Evolutionary conservation across 495 filamentous ascomycete genomes (phyloP).

Genomic region (Haplographium delicatum): DNA sequence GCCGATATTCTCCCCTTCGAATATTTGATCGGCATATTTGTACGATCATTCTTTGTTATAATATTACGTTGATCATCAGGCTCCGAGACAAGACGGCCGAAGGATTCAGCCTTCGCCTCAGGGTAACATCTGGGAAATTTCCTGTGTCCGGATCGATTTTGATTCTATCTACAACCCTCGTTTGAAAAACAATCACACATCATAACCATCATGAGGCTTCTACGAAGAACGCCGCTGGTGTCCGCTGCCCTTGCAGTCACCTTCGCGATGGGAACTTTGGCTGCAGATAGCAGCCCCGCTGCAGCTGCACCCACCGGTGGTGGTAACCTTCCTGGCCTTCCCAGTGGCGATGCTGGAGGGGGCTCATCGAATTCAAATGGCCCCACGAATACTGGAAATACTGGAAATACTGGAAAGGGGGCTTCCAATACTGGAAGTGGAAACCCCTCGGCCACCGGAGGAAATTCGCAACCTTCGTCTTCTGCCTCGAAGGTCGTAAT

Average conservation of each 20-base stretch:
- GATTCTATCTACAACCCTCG: too few relatives aligned
- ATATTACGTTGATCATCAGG: too few relatives aligned
- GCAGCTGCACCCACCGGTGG: too few relatives aligned
- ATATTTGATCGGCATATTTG: too few relatives aligned
- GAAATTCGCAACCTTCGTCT: too few relatives aligned
- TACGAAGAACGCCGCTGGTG: slow-evolving; percentile 6
- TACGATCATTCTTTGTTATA: too few relatives aligned
- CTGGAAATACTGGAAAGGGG: slow-evolving; percentile 15
- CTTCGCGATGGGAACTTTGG: slow-evolving; percentile 1
- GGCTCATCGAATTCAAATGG: too few relatives aligned
- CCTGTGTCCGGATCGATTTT: too few relatives aligned
- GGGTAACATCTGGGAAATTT: too few relatives aligned
- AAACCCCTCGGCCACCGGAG: slow-evolving; percentile 21
- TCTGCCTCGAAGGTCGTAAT: slow-evolving; percentile 18
- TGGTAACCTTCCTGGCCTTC: slow-evolving; percentile 8
- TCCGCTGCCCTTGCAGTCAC: slow-evolving; percentile 7
- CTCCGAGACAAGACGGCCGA: too few relatives aligned
- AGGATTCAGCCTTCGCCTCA: neutral
- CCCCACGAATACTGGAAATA: neutral
- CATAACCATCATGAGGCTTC: slow-evolving; percentile 14
- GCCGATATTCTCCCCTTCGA: too few relatives aligned
- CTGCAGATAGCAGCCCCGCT: neutral
- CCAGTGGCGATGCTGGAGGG: too few relatives aligned
- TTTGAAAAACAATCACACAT: neutral
- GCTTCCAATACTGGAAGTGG: slow-evolving; percentile 25